Percentiles rank a stretch among this genome's conserved stretches.
Evolutionary conservation across 306 rosid species (phyloP).

Genomic region (Sicyos edulis): DNA sequence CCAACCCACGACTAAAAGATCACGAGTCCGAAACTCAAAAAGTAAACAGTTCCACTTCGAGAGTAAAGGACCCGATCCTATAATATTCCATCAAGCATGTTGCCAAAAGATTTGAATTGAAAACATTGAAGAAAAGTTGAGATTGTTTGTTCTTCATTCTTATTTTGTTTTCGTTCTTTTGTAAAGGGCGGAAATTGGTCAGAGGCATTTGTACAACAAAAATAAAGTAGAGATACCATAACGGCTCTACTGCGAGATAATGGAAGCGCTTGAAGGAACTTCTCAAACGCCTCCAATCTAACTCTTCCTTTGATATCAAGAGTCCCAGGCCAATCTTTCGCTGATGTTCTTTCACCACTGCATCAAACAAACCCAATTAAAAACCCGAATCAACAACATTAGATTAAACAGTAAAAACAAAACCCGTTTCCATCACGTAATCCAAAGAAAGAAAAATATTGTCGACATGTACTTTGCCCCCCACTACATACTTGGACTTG

Average conservation of each 20-base stretch:
- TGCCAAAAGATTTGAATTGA: neutral
- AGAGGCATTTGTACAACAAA: slow-evolving; percentile 33
- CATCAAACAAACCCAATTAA: slow-evolving; percentile 29
- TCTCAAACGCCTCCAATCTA: slow-evolving; percentile 80
- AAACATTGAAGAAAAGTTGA: neutral
- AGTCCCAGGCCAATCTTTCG: slow-evolving; percentile 73
- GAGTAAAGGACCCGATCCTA: too few species aligned
- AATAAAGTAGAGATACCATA: slow-evolving; percentile 71
- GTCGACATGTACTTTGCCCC: neutral
- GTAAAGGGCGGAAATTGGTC: slow-evolving; percentile 19
- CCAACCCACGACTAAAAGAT: too few species aligned
- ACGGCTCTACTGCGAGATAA: slow-evolving; percentile 84
- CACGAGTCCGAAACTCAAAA: too few species aligned
- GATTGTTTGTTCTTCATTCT: neutral
- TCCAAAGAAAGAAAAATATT: too few species aligned
- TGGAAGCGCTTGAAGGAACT: slow-evolving; percentile 87
- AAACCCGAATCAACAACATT: neutral
- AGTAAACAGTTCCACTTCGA: neutral
- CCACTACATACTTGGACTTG: too few species aligned
- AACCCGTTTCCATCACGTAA: neutral
- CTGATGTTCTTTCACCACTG: slow-evolving; percentile 78
- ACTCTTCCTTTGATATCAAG: slow-evolving; percentile 97
- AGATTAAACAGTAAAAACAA: too few species aligned
- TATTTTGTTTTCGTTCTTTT: slow-evolving; percentile 1
- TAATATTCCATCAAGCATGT: neutral